These are phyloP conservation scores for Phytophthora parvispora DNA, from an alignment of 352 stramenopile genomes.

Conservation along the genomic window DNA sequence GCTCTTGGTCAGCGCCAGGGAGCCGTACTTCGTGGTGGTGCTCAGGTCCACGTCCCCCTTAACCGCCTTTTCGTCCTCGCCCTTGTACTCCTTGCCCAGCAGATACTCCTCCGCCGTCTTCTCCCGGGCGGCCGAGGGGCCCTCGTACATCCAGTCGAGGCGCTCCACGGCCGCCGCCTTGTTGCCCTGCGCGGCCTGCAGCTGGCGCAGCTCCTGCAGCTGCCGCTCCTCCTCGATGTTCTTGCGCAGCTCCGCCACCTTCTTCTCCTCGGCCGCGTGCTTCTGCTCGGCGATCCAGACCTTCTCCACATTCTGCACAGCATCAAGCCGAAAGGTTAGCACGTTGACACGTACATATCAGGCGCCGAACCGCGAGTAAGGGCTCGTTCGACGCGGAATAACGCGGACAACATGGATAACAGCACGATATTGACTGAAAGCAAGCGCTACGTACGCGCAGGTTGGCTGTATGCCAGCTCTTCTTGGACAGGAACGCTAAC, in stretches of 20 bases:
- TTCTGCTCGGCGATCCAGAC: conserved; percentile 98
- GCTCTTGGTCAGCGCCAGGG: conserved; percentile 64
- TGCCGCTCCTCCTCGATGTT: conserved; percentile 98
- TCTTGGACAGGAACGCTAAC: conserved; percentile 97
- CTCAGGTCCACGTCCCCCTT: conserved; percentile 53
- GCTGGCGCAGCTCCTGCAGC: conserved; percentile 94
- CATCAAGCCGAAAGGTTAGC: background rate
- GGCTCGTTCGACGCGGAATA: background rate
- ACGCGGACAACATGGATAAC: background rate
- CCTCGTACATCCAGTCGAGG: conserved; percentile 98
- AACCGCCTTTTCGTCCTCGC: conserved; percentile 40
- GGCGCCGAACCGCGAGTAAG: background rate
- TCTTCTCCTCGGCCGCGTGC: conserved; percentile 93
- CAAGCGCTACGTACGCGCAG: conserved; percentile 71
- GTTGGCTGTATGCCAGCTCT: conserved; percentile 98
- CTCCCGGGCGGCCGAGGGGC: conserved; percentile 77
- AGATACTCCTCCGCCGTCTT: conserved; percentile 93
- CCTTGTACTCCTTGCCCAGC: conserved; percentile 92
- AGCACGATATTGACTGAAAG: background rate
- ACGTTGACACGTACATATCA: background rate
- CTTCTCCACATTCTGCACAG: conserved; percentile 96
- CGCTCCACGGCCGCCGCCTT: conserved; percentile 86
- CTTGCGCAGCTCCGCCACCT: conserved; percentile 95
- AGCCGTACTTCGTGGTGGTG: conserved; percentile 76
- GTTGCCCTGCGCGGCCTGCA: conserved; percentile 90